A percentile compares a stretch with the other conserved stretches of the same genome.
These are phyloP conservation scores for Naganishia onofrii DNA, from an alignment of 768 basidiomycete genomes.

Conservation along the genomic window DNA sequence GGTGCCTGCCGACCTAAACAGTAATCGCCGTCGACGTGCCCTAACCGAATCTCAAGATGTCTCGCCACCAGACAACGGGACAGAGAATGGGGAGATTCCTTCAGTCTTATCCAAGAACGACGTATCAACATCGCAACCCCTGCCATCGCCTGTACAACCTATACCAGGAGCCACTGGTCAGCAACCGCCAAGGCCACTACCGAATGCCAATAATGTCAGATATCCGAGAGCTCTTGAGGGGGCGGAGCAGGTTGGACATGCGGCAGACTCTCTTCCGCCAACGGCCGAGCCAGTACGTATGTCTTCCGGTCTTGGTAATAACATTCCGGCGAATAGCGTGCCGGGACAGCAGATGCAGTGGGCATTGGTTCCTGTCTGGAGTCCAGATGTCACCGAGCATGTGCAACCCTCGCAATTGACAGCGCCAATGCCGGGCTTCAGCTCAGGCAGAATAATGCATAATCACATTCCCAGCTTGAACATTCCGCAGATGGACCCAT, in stretches of 20 bases:
- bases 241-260: neutral
- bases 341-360: conserved; percentile 11
- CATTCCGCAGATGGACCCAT: neutral
- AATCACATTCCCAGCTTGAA: neutral
- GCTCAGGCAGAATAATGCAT: neutral
- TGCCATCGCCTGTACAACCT: neutral
- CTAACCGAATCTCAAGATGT: neutral
- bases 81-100: neutral
- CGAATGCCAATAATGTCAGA: neutral
- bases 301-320: neutral
- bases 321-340: neutral
- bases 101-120: neutral
- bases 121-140: neutral
- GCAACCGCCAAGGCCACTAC: neutral
- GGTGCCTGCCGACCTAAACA: neutral
- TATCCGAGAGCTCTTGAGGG: neutral
- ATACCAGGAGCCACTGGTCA: neutral
- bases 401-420: neutral
- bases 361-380: conserved; percentile 19
- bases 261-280: neutral
- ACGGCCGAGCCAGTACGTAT: neutral
- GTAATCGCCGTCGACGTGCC: neutral
- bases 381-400: neutral
- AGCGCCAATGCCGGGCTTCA: neutral
- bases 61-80: neutral